Evolutionary conservation across 2,329 filamentous ascomycete species (phyloP).

Genomic region (Clarireedia sp.): DNA sequence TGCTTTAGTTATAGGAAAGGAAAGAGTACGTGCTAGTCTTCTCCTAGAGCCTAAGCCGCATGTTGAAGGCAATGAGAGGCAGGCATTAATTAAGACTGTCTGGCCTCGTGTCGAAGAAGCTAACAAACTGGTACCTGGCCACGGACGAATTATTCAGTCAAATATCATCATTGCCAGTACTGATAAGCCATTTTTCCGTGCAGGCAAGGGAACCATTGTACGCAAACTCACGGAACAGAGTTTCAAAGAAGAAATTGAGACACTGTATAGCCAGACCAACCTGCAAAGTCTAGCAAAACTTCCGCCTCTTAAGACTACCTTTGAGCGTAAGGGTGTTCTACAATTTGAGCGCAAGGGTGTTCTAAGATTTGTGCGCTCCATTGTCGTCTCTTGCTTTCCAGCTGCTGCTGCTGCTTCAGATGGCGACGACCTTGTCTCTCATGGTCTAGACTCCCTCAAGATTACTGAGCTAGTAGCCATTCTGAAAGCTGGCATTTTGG

Average conservation of each 20-base stretch:
- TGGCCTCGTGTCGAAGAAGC: conserved; percentile 16
- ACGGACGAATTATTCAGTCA: conserved; percentile 12
- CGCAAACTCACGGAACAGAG: background rate
- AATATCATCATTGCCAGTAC: conserved; percentile 16
- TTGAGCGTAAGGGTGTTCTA: background rate
- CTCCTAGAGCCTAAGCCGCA: conserved; percentile 1
- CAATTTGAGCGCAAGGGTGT: background rate
- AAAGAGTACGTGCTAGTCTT: background rate
- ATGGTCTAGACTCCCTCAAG: conserved; percentile 1
- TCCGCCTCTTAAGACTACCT: background rate
- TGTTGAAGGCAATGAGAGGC: background rate
- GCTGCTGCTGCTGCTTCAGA: background rate
- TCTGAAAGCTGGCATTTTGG: background rate
- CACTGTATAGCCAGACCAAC: background rate
- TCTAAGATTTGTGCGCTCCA: background rate
- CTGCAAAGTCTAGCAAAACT: background rate
- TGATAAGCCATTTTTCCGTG: conserved; percentile 8
- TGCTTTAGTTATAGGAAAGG: background rate
- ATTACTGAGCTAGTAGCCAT: background rate
- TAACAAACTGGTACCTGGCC: conserved; percentile 15
- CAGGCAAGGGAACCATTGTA: conserved; percentile 14
- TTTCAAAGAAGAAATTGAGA: conserved; percentile 26
- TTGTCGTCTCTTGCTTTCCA: background rate
- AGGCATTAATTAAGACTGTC: background rate
- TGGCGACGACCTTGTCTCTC: background rate